phyloP scores from a whole-genome alignment of 1,284 basidiomycete species.

The Exobasidium cylindrosporum region DNA sequence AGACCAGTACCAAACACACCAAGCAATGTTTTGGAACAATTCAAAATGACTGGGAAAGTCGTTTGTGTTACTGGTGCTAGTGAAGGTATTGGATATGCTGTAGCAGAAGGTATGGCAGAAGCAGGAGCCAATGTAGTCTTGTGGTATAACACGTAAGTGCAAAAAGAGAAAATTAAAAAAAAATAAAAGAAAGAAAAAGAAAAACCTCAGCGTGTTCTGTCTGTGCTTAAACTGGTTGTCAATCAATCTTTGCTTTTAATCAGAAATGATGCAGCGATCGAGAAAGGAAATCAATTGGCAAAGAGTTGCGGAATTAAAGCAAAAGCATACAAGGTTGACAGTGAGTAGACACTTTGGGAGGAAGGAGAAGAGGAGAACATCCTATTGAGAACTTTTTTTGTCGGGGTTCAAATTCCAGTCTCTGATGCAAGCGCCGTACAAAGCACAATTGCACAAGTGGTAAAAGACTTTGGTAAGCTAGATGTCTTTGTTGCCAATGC shows the following conservation, averaged over 20 bases:
- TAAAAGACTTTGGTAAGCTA: conserved; percentile 38
- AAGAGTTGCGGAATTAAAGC: conserved; percentile 39
- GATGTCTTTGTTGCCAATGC: conserved; percentile 44
- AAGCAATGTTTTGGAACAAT: conserved; percentile 30
- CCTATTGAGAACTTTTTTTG: too few species aligned
- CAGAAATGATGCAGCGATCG: conserved; percentile 35
- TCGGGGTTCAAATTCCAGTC: too few species aligned
- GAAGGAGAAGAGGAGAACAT: too few species aligned
- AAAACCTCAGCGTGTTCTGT: too few species aligned
- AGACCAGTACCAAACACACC: conserved; percentile 29
- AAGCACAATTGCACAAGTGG: conserved; percentile 24
- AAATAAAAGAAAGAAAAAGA: too few species aligned
- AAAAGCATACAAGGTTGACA: conserved; percentile 44
- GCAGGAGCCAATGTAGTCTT: conserved; percentile 50
- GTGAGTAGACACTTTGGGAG: too few species aligned
- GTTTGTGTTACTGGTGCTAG: conserved; percentile 49
- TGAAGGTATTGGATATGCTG: conserved; percentile 52
- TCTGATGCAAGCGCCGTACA: too few species aligned
- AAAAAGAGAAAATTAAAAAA: not conserved
- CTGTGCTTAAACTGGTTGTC: too few species aligned
- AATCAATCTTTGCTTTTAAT: too few species aligned
- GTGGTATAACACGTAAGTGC: conserved; percentile 34
- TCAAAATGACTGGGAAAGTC: conserved; percentile 52
- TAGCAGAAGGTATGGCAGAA: conserved; percentile 51
- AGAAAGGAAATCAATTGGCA: conserved; percentile 40